phyloP scores from a whole-genome alignment of 2,329 filamentous ascomycete species.

The Mycocentrospora acerina region DNA sequence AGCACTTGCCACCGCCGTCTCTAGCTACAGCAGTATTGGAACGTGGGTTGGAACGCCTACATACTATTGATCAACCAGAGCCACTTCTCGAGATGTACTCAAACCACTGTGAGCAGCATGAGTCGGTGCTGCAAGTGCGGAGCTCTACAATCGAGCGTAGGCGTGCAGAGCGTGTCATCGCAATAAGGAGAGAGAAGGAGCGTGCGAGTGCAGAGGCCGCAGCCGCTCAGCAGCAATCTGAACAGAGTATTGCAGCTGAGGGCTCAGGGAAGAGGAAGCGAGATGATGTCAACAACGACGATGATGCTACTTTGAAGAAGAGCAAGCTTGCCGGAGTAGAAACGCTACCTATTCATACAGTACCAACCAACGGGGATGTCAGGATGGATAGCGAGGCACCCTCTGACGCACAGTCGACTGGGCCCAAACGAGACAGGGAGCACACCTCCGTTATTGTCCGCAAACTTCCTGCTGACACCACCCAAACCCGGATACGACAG shows the following conservation, averaged over 20 bases:
- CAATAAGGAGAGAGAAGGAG: conserved; percentile 64
- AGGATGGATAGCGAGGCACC: conserved; percentile 38
- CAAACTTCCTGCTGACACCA: conserved; percentile 70
- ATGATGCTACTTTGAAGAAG: conserved; percentile 66
- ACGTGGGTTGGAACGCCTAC: conserved; percentile 63
- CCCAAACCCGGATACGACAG: conserved; percentile 73
- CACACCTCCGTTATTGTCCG: conserved; percentile 82
- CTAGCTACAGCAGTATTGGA: conserved; percentile 75
- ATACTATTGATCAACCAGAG: conserved; percentile 74
- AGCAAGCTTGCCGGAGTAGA: conserved; percentile 51
- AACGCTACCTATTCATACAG: conserved; percentile 9
- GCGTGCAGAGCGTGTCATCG: conserved; percentile 52
- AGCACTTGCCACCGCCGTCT: conserved; percentile 59
- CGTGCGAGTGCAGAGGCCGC: conserved; percentile 59
- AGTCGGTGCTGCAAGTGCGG: conserved; percentile 73
- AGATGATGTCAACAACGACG: conserved; percentile 49
- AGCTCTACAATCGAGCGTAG: conserved; percentile 72
- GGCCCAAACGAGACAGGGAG: conserved; percentile 79
- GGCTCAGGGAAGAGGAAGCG: conserved; percentile 71
- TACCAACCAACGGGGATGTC: conserved; percentile 17
- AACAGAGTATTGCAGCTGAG: conserved; percentile 46
- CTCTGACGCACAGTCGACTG: conserved; percentile 28
- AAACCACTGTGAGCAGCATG: conserved; percentile 86
- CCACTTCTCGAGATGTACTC: conserved; percentile 72
- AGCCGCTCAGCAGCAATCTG: conserved; percentile 15